phyloP scores from a whole-genome alignment of 2,329 filamentous ascomycete genomes.

The Botrytis elliptica region DNA sequence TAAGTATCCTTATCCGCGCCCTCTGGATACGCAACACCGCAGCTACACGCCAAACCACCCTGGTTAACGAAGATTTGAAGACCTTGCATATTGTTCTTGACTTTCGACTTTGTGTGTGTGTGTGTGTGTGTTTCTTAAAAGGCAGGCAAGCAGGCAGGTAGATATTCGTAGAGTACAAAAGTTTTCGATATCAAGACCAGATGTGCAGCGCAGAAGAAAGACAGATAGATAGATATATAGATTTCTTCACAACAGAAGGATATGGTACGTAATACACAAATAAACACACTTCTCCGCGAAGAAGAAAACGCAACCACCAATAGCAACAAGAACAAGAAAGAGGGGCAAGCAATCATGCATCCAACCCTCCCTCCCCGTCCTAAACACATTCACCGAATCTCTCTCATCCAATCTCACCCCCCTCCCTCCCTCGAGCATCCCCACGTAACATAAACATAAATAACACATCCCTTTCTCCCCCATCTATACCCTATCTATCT shows the following conservation, averaged over 20 bases:
- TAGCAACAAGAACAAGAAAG: not conserved
- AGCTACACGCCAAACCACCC: slow-evolving; percentile 6
- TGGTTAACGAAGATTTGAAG: slow-evolving; percentile 9
- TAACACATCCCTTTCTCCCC: not conserved
- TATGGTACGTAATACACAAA: not conserved
- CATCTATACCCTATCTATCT: not conserved
- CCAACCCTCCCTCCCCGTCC: not conserved
- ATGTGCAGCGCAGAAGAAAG: not conserved
- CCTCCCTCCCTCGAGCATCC: not conserved
- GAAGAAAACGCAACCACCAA: not conserved
- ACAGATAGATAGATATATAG: not conserved
- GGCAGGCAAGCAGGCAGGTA: not conserved
- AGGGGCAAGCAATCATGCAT: not conserved
- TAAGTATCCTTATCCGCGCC: slow-evolving; percentile 17
- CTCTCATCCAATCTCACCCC: not conserved
- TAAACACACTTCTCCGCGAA: not conserved
- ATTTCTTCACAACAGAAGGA: not conserved
- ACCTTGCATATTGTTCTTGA: not conserved
- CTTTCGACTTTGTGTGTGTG: not conserved
- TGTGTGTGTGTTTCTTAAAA: not conserved
- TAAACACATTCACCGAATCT: not conserved
- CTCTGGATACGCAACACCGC: slow-evolving; percentile 6
- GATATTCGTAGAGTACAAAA: not conserved
- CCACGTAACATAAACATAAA: too few relatives aligned
- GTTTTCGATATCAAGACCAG: not conserved